Evolutionary conservation across 2,329 filamentous ascomycete species (phyloP).

Genomic region (Diaporthe australafricana): DNA sequence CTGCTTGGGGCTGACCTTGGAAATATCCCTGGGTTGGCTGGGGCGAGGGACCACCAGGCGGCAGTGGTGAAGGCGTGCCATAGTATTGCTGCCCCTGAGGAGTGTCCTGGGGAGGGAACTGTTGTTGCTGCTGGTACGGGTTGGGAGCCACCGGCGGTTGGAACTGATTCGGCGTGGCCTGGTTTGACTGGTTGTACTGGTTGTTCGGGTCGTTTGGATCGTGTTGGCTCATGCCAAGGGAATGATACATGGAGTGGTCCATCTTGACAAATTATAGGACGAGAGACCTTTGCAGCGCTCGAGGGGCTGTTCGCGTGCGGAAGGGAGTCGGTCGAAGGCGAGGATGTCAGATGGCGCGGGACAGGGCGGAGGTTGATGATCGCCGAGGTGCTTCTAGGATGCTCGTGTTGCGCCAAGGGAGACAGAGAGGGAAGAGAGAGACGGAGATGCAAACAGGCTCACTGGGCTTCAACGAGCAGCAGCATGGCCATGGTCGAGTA

Average conservation of each 20-base stretch:
- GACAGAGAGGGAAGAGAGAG: background rate
- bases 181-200: conserved; percentile 48
- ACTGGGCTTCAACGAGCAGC: background rate
- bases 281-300: background rate
- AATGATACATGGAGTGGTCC: conserved; percentile 64
- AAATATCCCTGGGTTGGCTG: conserved; percentile 45
- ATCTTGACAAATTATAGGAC: conserved; percentile 27
- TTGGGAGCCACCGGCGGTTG: conserved; percentile 64
- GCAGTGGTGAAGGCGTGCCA: conserved; percentile 46
- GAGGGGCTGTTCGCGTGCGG: background rate
- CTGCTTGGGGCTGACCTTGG: conserved; percentile 50
- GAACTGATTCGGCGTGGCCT: conserved; percentile 57
- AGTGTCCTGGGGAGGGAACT: conserved; percentile 44
- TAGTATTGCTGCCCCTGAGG: conserved; percentile 54
- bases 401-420: conserved; percentile 19
- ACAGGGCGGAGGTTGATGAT: conserved; percentile 4
- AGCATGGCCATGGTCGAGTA: conserved; percentile 8
- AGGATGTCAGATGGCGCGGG: background rate
- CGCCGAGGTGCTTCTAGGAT: background rate
- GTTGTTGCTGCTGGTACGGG: conserved; percentile 59
- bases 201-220: conserved; percentile 64
- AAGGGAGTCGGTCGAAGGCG: background rate
- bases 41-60: conserved; percentile 47
- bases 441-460: background rate
- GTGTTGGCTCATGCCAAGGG: conserved; percentile 61